Conservation (phyloP, 257 asterid genomes). For the Solanum etuberosum region DNA sequence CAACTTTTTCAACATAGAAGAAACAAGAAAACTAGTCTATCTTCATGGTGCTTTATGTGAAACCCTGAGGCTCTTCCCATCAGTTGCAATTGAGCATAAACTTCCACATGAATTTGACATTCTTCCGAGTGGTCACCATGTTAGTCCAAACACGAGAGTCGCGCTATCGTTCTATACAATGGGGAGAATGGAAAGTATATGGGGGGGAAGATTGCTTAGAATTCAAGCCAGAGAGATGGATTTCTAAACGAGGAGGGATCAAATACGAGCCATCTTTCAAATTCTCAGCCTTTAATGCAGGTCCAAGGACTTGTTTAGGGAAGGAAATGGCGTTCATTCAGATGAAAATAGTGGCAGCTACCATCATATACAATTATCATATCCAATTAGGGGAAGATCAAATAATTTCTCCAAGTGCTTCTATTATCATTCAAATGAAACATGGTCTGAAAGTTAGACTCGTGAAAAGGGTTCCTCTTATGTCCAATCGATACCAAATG, state of each 20-base stretch:
- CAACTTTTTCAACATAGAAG: neutral
- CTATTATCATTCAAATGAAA: neutral
- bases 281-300: neutral
- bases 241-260: neutral
- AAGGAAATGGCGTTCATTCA: neutral
- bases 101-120: neutral
- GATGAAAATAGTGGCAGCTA: constrained; percentile 1
- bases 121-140: neutral
- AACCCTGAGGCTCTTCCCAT: neutral
- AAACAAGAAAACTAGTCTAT: neutral
- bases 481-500: accelerated
- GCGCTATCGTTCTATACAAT: neutral
- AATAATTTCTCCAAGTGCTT: neutral
- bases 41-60: neutral
- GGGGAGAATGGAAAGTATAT: neutral
- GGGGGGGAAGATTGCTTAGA: neutral
- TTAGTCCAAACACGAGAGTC: neutral
- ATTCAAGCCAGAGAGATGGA: constrained; percentile 2
- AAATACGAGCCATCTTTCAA: neutral
- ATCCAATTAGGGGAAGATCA: neutral
- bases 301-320: constrained; percentile 1
- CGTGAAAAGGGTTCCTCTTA: neutral
- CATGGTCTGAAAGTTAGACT: neutral
- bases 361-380: neutral
- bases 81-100: neutral